phyloP scores from a whole-genome alignment of 2,329 filamentous ascomycete genomes.

The Diaporthe nobilis region DNA sequence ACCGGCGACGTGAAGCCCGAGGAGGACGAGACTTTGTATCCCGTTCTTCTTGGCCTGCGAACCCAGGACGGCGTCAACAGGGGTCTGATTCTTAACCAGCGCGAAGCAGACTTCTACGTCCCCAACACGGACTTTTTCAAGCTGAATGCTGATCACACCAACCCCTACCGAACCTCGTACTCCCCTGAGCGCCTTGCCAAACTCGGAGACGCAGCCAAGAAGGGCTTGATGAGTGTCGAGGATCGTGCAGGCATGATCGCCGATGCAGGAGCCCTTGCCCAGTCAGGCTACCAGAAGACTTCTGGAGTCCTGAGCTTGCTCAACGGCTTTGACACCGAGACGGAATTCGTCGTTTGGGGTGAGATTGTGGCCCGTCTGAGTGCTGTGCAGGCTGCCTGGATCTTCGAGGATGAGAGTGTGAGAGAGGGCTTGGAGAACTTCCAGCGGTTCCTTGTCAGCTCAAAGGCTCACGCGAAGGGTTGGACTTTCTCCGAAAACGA shows the following conservation, averaged over 20 bases:
- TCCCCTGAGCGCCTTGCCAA: conserved; percentile 86
- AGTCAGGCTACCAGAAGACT: conserved; percentile 93
- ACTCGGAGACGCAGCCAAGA: conserved; percentile 87
- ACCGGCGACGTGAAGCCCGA: conserved; percentile 95
- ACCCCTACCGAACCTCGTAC: conserved; percentile 93
- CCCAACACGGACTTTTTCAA: conserved; percentile 92
- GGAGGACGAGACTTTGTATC: conserved; percentile 89
- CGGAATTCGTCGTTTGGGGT: conserved; percentile 95
- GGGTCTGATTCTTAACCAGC: conserved; percentile 76
- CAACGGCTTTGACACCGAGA: conserved; percentile 87
- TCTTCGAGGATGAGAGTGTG: conserved; percentile 83
- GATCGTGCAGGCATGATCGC: conserved; percentile 96
- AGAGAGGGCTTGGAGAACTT: conserved; percentile 86
- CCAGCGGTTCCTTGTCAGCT: conserved; percentile 81
- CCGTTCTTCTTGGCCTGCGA: conserved; percentile 88
- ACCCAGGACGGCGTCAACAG: conserved; percentile 88
- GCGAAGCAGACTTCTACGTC: conserved; percentile 84
- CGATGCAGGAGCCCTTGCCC: conserved; percentile 89
- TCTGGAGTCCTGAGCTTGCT: conserved; percentile 89
- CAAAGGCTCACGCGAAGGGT: conserved; percentile 87
- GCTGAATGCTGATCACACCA: conserved; percentile 94
- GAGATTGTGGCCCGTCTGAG: conserved; percentile 86
- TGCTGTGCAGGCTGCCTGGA: conserved; percentile 86
- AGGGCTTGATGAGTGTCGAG: conserved; percentile 85
- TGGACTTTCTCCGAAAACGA: conserved; percentile 90